Evolutionary conservation across 108 stramenopile species (phyloP).

Genomic region (Craspedostauros australis): DNA sequence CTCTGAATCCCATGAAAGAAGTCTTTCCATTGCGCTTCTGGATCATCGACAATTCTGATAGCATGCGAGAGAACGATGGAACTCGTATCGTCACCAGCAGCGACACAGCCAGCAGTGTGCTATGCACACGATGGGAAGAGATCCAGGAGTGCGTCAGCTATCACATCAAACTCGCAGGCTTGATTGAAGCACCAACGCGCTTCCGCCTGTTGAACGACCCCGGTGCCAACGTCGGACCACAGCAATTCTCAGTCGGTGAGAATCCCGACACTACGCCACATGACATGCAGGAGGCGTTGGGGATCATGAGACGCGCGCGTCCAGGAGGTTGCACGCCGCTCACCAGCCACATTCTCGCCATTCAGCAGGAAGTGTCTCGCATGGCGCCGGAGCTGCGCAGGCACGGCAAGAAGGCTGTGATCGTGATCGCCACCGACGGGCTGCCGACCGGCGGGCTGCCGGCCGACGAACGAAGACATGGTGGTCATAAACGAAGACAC

Average conservation of each 20-base stretch:
- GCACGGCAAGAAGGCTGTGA: conserved; percentile 28
- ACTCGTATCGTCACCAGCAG: conserved; percentile 36
- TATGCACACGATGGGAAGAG: conserved; percentile 68
- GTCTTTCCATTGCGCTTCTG: conserved; percentile 54
- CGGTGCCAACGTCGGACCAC: conserved; percentile 28
- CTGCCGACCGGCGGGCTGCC: conserved; percentile 57
- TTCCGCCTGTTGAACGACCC: conserved; percentile 73
- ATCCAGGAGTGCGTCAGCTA: conserved; percentile 44
- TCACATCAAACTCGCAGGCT: conserved; percentile 47
- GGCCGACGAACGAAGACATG: conserved; percentile 52
- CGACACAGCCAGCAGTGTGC: conserved; percentile 32
- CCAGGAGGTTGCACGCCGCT: conserved; percentile 42
- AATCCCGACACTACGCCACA: too few relatives aligned
- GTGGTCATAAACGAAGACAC: too few relatives aligned
- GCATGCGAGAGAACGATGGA: conserved; percentile 56
- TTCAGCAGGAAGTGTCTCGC: conserved; percentile 20
- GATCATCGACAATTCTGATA: conserved; percentile 68
- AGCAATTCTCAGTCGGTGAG: conserved; percentile 41
- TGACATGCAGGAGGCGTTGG: too few relatives aligned
- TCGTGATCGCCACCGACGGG: conserved; percentile 47
- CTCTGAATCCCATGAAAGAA: conserved; percentile 20
- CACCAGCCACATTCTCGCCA: conserved; percentile 27
- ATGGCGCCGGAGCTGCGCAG: conserved; percentile 25
- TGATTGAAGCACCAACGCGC: conserved; percentile 42
- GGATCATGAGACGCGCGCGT: too few relatives aligned